These are phyloP conservation scores for Deakozyma indianensis DNA, from an alignment of 805 yeast species.

Conservation along the genomic window DNA sequence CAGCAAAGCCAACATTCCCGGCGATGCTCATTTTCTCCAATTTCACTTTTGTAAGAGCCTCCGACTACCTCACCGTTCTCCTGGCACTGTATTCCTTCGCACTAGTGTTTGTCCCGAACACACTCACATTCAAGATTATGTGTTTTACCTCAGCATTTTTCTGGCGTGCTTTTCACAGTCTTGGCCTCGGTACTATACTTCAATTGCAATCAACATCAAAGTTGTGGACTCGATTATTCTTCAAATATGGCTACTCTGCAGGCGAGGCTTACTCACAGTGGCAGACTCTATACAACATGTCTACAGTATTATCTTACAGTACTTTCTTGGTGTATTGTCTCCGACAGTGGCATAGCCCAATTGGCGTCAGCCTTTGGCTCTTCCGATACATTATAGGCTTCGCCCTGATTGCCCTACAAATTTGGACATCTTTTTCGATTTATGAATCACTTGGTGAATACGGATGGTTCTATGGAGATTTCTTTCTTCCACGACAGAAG, in stretches of 20 bases:
- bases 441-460: slow-evolving; percentile 60
- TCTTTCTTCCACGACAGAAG: slow-evolving; percentile 44
- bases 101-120: slow-evolving; percentile 14
- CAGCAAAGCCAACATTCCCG: slow-evolving; percentile 6
- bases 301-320: slow-evolving; percentile 42
- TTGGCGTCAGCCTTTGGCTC: slow-evolving; percentile 22
- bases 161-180: slow-evolving; percentile 36
- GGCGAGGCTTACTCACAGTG: slow-evolving; percentile 58
- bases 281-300: slow-evolving; percentile 47
- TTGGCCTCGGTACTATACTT: slow-evolving; percentile 36
- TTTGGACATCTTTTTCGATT: slow-evolving; percentile 57
- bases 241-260: slow-evolving; percentile 50
- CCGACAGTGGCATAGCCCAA: slow-evolving; percentile 16
- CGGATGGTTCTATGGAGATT: slow-evolving; percentile 89
- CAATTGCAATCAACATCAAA: slow-evolving; percentile 45
- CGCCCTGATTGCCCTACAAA: slow-evolving; percentile 41
- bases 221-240: slow-evolving; percentile 48
- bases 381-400: slow-evolving; percentile 46
- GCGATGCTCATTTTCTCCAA: slow-evolving; percentile 44
- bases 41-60: slow-evolving; percentile 48
- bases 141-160: slow-evolving; percentile 29
- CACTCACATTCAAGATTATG: slow-evolving; percentile 18
- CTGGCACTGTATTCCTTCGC: slow-evolving; percentile 24
- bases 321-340: slow-evolving; percentile 28
- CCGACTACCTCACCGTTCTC: slow-evolving; percentile 37